phyloP scores from a whole-genome alignment of 768 basidiomycete species.

The Boletellus ananiceps region DNA sequence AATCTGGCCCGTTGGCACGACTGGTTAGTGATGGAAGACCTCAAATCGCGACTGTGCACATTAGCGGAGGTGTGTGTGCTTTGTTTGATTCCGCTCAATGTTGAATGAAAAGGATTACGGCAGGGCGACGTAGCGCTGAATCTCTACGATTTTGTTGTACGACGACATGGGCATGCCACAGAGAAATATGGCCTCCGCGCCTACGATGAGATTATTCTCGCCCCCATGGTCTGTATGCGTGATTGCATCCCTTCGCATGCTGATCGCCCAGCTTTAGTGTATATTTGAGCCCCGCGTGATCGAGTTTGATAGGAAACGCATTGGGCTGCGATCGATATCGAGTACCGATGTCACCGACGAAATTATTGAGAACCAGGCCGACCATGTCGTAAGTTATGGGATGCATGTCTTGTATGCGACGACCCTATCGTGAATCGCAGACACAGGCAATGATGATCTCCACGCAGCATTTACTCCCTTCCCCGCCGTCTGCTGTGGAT shows the following conservation, averaged over 20 bases:
- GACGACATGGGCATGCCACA: slow-evolving; percentile 67
- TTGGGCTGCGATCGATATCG: slow-evolving; percentile 44
- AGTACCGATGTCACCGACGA: slow-evolving; percentile 70
- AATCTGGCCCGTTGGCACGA: slow-evolving; percentile 76
- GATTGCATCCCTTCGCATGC: neutral
- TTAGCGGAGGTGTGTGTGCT: slow-evolving; percentile 71
- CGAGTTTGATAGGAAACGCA: slow-evolving; percentile 77
- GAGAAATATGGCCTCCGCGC: slow-evolving; percentile 87
- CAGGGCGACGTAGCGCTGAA: slow-evolving; percentile 89
- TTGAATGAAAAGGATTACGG: slow-evolving; percentile 4
- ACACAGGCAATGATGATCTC: slow-evolving; percentile 90
- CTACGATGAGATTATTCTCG: slow-evolving; percentile 93
- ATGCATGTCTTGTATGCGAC: neutral
- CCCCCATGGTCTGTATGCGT: slow-evolving; percentile 70
- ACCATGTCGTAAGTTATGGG: slow-evolving; percentile 44
- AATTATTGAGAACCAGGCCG: slow-evolving; percentile 52
- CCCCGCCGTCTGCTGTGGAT: slow-evolving; percentile 32
- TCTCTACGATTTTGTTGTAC: slow-evolving; percentile 84
- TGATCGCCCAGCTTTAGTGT: slow-evolving; percentile 46
- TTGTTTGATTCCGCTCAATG: slow-evolving; percentile 1
- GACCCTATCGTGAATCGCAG: slow-evolving; percentile 36
- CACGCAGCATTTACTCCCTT: slow-evolving; percentile 69
- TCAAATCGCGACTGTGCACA: slow-evolving; percentile 82
- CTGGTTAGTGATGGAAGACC: slow-evolving; percentile 87
- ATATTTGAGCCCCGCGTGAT: slow-evolving; percentile 92